phyloP scores from a whole-genome alignment of 345 rosid species.

The Trapa incisa region DNA sequence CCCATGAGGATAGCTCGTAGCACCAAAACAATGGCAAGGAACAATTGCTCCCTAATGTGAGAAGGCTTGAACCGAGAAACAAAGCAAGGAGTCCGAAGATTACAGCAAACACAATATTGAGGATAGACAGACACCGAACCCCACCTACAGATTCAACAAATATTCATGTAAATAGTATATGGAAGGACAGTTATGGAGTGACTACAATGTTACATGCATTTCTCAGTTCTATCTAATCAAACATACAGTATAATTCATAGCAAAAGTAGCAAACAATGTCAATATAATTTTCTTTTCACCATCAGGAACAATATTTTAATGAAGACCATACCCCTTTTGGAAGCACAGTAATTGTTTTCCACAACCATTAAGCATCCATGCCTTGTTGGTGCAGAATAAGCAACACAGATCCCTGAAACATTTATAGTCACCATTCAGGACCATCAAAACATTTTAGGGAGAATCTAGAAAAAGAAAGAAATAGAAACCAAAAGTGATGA shows the following conservation, averaged over 20 bases:
- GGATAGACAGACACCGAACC: conserved; percentile 69
- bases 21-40: conserved; percentile 88
- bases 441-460: neutral
- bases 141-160: conserved; percentile 42
- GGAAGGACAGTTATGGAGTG: neutral
- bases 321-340: conserved; percentile 57
- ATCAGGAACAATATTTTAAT: neutral
- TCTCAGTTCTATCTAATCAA: conserved; percentile 4
- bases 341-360: conserved; percentile 83
- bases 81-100: conserved; percentile 70
- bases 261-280: neutral
- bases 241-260: neutral
- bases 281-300: neutral
- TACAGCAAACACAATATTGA: conserved; percentile 56
- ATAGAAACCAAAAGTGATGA: neutral
- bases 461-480: neutral
- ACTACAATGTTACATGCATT: too few relatives aligned
- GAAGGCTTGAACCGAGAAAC: conserved; percentile 83
- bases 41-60: conserved; percentile 77
- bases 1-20: conserved; percentile 82
- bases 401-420: conserved; percentile 54
- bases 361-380: conserved; percentile 76
- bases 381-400: conserved; percentile 72
- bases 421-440: neutral
- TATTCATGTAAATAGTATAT: neutral